Percentiles rank a stretch among this genome's conserved stretches.
These are phyloP conservation scores for Castanea mollissima DNA, from an alignment of 306 rosid species.

Conservation along the genomic window DNA sequence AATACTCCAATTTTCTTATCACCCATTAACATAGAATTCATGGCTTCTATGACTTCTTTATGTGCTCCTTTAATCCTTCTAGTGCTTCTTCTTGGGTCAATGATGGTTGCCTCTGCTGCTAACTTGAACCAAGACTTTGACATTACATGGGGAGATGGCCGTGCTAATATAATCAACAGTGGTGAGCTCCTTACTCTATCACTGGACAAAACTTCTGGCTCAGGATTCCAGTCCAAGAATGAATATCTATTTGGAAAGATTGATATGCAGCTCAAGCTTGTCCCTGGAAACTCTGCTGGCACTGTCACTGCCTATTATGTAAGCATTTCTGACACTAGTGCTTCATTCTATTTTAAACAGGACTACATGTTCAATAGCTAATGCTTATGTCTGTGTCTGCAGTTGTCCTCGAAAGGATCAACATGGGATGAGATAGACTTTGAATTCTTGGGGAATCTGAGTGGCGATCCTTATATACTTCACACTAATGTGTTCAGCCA, in stretches of 20 bases:
- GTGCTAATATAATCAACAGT: conserved; percentile 59
- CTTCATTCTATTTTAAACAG: not conserved
- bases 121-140: conserved; percentile 50
- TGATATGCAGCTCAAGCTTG: conserved; percentile 82
- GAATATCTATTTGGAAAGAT: conserved; percentile 61
- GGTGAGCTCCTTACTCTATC: conserved; percentile 55
- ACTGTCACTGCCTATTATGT: conserved; percentile 78
- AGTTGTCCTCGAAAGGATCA: conserved; percentile 61
- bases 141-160: conserved; percentile 68
- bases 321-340: conserved; percentile 2
- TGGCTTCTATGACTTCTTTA: conserved; percentile 24
- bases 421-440: conserved; percentile 79
- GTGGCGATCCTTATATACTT: conserved; percentile 69
- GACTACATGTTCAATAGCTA: not conserved
- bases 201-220: conserved; percentile 60
- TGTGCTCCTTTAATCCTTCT: not conserved
- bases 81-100: conserved; percentile 23
- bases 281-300: conserved; percentile 74
- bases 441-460: conserved; percentile 66
- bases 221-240: conserved; percentile 65
- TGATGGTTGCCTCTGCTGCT: conserved; percentile 29
- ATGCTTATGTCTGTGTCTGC: not conserved
- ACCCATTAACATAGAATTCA: not conserved
- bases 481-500: conserved; percentile 70
- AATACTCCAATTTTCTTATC: not conserved